Evolutionary conservation across 495 filamentous ascomycete species (phyloP).

Genomic region (Glutinoglossum americanum): DNA sequence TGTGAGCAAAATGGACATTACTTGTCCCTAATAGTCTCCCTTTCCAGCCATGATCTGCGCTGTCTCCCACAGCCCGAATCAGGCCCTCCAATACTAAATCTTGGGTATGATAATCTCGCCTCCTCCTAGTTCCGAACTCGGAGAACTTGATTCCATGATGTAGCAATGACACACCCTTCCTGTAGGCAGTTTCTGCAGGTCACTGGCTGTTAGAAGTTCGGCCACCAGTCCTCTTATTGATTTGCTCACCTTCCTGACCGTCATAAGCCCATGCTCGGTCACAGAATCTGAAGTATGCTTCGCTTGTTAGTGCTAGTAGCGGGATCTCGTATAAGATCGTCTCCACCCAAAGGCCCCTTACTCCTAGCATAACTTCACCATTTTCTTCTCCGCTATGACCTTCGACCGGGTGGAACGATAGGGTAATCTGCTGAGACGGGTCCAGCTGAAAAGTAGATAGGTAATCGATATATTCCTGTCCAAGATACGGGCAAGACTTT

Average conservation of each 20-base stretch:
- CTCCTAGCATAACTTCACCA: slow-evolving; percentile 50
- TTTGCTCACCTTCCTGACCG: slow-evolving; percentile 34
- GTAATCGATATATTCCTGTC: slow-evolving; percentile 52
- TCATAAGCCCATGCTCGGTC: slow-evolving; percentile 74
- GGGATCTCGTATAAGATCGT: slow-evolving; percentile 97
- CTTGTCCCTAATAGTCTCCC: slow-evolving; percentile 75
- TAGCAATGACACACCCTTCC: slow-evolving; percentile 57
- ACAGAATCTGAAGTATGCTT: slow-evolving; percentile 92
- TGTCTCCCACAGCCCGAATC: slow-evolving; percentile 46
- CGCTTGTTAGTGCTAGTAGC: slow-evolving; percentile 70
- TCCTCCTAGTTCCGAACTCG: slow-evolving; percentile 76
- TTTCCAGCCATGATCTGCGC: slow-evolving; percentile 31
- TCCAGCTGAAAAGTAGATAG: slow-evolving; percentile 59
- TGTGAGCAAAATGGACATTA: slow-evolving; percentile 94
- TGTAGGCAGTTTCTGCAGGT: slow-evolving; percentile 38
- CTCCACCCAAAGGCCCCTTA: slow-evolving; percentile 73
- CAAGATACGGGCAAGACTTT: slow-evolving; percentile 62
- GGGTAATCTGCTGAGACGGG: slow-evolving; percentile 55
- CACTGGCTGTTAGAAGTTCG: background rate
- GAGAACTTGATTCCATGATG: slow-evolving; percentile 72
- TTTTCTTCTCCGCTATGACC: slow-evolving; percentile 47
- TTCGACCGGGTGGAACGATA: slow-evolving; percentile 41
- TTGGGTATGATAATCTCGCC: slow-evolving; percentile 87
- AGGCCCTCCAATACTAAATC: slow-evolving; percentile 76
- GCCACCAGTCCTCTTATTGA: background rate